Conservation (phyloP, 768 basidiomycete genomes). For the Obba rivulosa region DNA sequence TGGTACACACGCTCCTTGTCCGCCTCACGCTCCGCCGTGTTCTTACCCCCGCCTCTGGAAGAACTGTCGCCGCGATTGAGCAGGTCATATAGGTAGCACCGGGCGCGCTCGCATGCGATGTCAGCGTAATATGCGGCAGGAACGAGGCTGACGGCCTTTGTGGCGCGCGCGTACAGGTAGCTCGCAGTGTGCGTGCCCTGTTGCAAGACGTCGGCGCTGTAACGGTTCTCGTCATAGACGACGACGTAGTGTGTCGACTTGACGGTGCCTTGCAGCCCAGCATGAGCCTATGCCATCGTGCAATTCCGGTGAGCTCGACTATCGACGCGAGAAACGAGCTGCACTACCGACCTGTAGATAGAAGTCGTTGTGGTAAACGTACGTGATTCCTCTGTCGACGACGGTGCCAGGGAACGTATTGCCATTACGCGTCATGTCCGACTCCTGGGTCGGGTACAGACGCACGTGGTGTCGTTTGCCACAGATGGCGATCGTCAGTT, state of each 20-base stretch:
- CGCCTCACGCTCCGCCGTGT: slow-evolving; percentile 24
- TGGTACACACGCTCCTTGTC: slow-evolving; percentile 29
- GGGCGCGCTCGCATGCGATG: slow-evolving; percentile 74
- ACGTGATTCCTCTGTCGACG: slow-evolving; percentile 74
- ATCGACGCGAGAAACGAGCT: not conserved
- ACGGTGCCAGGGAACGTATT: slow-evolving; percentile 80
- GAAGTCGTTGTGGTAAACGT: slow-evolving; percentile 26
- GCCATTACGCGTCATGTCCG: slow-evolving; percentile 56
- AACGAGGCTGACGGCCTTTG: slow-evolving; percentile 76
- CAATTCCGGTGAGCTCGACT: not conserved
- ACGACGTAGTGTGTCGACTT: slow-evolving; percentile 76
- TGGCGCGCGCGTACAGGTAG: slow-evolving; percentile 79
- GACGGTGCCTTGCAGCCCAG: slow-evolving; percentile 66
- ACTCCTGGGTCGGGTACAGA: slow-evolving; percentile 50
- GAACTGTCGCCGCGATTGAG: slow-evolving; percentile 34
- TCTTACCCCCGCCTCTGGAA: slow-evolving; percentile 28
- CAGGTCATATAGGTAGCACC: slow-evolving; percentile 72
- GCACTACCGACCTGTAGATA: slow-evolving; percentile 24
- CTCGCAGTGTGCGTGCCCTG: slow-evolving; percentile 62
- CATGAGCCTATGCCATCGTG: slow-evolving; percentile 69
- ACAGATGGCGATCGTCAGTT: slow-evolving; percentile 70
- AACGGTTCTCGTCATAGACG: slow-evolving; percentile 68
- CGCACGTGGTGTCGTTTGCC: slow-evolving; percentile 67
- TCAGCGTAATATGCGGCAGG: slow-evolving; percentile 82
- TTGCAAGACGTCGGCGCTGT: slow-evolving; percentile 71